Base-by-base conservation (phyloP, 148 eudicot species). In the Persicaria tinctoria region DNA sequence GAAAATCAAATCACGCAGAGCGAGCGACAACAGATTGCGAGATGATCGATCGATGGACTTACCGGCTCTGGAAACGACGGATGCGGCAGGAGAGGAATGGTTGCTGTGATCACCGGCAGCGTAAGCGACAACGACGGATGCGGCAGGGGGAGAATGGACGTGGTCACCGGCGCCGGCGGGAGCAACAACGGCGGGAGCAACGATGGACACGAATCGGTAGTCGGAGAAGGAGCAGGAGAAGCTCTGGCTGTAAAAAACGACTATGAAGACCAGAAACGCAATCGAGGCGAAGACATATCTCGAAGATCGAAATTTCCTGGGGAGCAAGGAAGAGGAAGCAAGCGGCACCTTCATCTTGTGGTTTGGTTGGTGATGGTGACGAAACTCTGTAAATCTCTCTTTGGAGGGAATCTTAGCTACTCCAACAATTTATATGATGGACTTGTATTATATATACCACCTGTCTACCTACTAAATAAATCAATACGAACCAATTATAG, bases 181-280 rank as follows among this genome's bases (percentile, higher is more conserved):
- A 8, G 46, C 8, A 44, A 47, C 13, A 32, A 62, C 16, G 8
- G 70, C n/a, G 17, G 46, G 17, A 41, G 70, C 12, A 32, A 62
- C 16, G 5, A 41, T 47, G 16, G 18, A 66, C 17, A 66, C 16
- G 46, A 44, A 66, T 14, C n/a, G n/a, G 55, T 71, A 23, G 1
- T 50, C 54, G 74, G 62, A 48, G 77, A 89, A 68, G 38, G 90
- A 81, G 89, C 90, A 87, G 69, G 86, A 48, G 74, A 94, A 85
- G 78, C 86, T 93, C 17, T 89, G 88, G 56, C 85, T 81, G 82
- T 87, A 90, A 12, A 94, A 81, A 69, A 90, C 69, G 59, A 78
- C 77, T 57, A 90, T 85, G 54, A 90, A 88, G 48, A 82, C 13
- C 14, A 71, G 27, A 23, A 71, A 46, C 3, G 74, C 88, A 41